Conservation (phyloP, 2,329 filamentous ascomycete genomes). For the Aspergillus aculeatinus region DNA sequence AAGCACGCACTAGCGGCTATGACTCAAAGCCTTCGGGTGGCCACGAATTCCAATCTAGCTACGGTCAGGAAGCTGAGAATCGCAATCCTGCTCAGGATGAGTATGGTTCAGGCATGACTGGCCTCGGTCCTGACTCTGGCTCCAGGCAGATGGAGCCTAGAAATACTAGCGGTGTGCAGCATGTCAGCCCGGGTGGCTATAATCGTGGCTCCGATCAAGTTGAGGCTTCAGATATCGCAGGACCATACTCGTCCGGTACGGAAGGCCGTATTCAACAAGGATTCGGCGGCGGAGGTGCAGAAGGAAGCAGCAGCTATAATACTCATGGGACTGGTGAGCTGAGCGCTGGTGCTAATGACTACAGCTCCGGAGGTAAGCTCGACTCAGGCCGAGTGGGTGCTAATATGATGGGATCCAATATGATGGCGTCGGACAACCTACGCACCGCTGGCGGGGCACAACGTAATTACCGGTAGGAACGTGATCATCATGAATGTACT, state of each 20-base stretch:
- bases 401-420: constrained; percentile 1
- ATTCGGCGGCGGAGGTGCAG: constrained; percentile 9
- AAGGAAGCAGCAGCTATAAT: constrained; percentile 18
- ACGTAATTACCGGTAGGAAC: constrained; percentile 14
- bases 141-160: not conserved
- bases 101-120: not conserved
- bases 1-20: not conserved
- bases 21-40: not conserved
- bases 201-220: not conserved
- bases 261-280: not conserved
- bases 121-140: not conserved
- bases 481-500: not conserved
- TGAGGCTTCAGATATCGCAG: not conserved
- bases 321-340: not conserved
- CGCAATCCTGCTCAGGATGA: not conserved
- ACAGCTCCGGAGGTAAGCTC: constrained; percentile 9
- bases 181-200: not conserved
- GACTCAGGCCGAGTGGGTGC: constrained; percentile 7
- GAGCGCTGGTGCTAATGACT: constrained; percentile 5
- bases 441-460: constrained; percentile 12
- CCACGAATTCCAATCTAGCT: not conserved
- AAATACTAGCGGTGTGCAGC: not conserved
- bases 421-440: constrained; percentile 10
- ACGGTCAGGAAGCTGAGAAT: not conserved
- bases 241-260: not conserved